A percentile compares a stretch with the other conserved stretches of the same genome.
phyloP scores from a whole-genome alignment of 2,329 filamentous ascomycete genomes.

The Stachybotrys echinatus region DNA sequence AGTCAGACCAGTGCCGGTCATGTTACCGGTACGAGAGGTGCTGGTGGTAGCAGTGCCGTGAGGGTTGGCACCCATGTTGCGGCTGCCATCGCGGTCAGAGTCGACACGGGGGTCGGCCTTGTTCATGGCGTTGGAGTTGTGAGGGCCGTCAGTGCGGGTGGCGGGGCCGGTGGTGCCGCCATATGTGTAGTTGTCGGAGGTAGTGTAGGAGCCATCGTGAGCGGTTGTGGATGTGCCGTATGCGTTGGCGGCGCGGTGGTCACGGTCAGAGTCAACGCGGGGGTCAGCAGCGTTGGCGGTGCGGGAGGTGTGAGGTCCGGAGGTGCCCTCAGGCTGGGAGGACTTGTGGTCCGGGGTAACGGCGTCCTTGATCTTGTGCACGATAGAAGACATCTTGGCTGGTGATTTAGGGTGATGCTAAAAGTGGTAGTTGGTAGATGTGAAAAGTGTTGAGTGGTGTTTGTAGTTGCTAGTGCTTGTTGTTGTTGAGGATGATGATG shows the following conservation, averaged over 20 bases:
- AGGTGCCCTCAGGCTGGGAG: slow-evolving; percentile 14
- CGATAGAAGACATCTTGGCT: slow-evolving; percentile 48
- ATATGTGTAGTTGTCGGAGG: slow-evolving; percentile 36
- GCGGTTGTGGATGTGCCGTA: slow-evolving; percentile 13
- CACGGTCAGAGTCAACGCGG: slow-evolving; percentile 45
- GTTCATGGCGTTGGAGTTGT: slow-evolving; percentile 41
- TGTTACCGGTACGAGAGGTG: slow-evolving; percentile 8
- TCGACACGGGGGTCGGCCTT: slow-evolving; percentile 50
- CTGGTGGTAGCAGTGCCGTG: slow-evolving; percentile 5
- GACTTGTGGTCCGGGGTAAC: slow-evolving; percentile 35
- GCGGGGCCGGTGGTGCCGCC: slow-evolving; percentile 16
- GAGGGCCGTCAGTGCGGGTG: slow-evolving; percentile 35
- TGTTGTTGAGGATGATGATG: background rate
- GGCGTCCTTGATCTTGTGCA: slow-evolving; percentile 57
- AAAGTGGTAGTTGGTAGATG: background rate
- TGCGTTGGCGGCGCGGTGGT: slow-evolving; percentile 25
- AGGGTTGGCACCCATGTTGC: slow-evolving; percentile 23
- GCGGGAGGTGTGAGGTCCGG: slow-evolving; percentile 12
- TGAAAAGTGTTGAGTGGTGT: background rate
- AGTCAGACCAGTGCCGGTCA: slow-evolving; percentile 2
- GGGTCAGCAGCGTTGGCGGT: slow-evolving; percentile 42
- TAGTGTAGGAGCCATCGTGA: slow-evolving; percentile 23
- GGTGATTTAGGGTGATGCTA: background rate
- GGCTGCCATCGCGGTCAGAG: slow-evolving; percentile 40
- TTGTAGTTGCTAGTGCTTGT: background rate